Evolutionary conservation across 1,284 basidiomycete genomes (phyloP).

Genomic region (Leccinum variabile): DNA sequence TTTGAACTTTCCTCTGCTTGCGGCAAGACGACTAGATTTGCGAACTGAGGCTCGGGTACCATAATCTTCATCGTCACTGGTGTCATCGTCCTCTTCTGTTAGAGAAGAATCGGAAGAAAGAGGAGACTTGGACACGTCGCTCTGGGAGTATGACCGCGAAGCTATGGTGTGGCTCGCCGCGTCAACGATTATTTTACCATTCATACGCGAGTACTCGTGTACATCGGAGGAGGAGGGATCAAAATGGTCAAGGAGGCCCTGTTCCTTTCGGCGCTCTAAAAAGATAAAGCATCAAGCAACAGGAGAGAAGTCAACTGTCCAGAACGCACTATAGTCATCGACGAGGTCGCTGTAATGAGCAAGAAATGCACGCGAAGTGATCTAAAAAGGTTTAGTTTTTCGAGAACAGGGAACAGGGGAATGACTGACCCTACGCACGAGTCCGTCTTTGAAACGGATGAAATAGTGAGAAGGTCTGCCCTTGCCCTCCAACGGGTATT

Average conservation of each 20-base stretch:
- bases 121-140: conserved; percentile 8
- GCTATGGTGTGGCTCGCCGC: conserved; percentile 9
- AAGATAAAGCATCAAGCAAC: conserved; percentile 10
- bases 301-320: neutral
- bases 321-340: conserved; percentile 54
- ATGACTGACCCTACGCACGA: conserved; percentile 54
- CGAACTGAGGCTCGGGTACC: conserved; percentile 23
- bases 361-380: conserved; percentile 41
- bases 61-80: conserved; percentile 33
- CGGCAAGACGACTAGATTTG: conserved; percentile 30
- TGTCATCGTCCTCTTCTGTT: conserved; percentile 31
- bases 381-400: conserved; percentile 36
- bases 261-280: conserved; percentile 45
- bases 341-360: conserved; percentile 47
- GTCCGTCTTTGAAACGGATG: conserved; percentile 56
- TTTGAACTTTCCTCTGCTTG: conserved; percentile 6
- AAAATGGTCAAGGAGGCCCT: conserved; percentile 48
- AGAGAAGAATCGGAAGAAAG: conserved; percentile 18
- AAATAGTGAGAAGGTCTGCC: conserved; percentile 52
- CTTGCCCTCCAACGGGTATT: conserved; percentile 40
- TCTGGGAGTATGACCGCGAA: conserved; percentile 12
- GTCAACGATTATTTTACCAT: conserved; percentile 34
- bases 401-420: neutral
- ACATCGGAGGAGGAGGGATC: conserved; percentile 61
- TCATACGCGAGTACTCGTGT: conserved; percentile 59